These are phyloP conservation scores for Trichoderma cornu-damae DNA, from an alignment of 2,329 filamentous ascomycete genomes.

Conservation along the genomic window DNA sequence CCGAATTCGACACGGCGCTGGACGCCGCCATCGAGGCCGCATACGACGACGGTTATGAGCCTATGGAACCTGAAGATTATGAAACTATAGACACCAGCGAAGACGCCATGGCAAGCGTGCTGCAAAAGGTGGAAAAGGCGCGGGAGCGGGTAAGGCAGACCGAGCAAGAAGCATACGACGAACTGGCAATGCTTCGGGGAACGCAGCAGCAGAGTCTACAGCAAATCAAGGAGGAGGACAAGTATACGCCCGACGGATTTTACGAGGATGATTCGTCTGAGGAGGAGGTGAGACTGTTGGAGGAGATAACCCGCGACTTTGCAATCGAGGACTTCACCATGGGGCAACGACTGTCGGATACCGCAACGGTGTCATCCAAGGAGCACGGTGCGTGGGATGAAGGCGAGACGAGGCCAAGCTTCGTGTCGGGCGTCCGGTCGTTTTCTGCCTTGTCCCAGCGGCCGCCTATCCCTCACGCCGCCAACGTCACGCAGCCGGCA, in stretches of 20 bases:
- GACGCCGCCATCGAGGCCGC: conserved; percentile 95
- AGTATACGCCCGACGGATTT: conserved; percentile 45
- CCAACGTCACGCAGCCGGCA: conserved; percentile 26
- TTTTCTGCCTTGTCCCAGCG: conserved; percentile 66
- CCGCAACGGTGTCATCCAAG: neutral
- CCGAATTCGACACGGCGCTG: conserved; percentile 88
- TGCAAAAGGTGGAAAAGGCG: conserved; percentile 66
- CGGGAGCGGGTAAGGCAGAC: conserved; percentile 70
- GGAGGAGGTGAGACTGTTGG: conserved; percentile 72
- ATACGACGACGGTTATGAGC: conserved; percentile 87
- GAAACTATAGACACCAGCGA: conserved; percentile 35
- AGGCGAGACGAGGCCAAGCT: neutral
- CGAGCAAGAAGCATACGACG: conserved; percentile 57
- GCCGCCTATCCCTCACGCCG: conserved; percentile 24
- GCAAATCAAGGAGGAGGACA: conserved; percentile 22
- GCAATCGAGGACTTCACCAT: conserved; percentile 79
- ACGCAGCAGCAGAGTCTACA: conserved; percentile 34
- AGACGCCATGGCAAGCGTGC: conserved; percentile 49
- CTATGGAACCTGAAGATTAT: conserved; percentile 50
- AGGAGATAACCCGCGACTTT: conserved; percentile 83
- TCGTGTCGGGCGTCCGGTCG: conserved; percentile 46
- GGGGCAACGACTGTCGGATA: conserved; percentile 14
- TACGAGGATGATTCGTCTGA: conserved; percentile 61
- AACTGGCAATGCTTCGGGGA: conserved; percentile 40
- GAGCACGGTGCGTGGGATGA: conserved; percentile 12